Evolutionary conservation across 345 rosid genomes (phyloP).

Genomic region (Cardamine occulta): DNA sequence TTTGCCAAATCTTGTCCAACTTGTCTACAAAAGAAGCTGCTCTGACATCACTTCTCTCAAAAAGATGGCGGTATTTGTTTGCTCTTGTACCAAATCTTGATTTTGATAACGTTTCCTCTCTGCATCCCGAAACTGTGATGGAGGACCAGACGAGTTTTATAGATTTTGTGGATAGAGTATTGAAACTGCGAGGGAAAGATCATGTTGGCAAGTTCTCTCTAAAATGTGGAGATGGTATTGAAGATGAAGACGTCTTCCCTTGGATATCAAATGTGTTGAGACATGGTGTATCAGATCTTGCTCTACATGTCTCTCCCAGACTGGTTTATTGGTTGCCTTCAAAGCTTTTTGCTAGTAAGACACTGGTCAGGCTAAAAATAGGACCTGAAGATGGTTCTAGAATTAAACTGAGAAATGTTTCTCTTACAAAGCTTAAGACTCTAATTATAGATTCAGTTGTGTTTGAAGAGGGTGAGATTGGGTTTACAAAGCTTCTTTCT

Average conservation of each 20-base stretch:
- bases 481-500: constrained; percentile 34
- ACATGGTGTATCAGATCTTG: constrained; percentile 39
- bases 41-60: constrained; percentile 38
- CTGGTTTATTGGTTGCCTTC: constrained; percentile 45
- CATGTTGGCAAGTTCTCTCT: constrained; percentile 38
- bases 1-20: constrained; percentile 42
- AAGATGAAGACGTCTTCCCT: constrained; percentile 38
- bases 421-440: constrained; percentile 35
- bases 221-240: constrained; percentile 41
- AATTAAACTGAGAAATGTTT: constrained; percentile 28
- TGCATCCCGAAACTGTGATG: background rate
- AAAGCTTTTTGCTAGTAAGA: constrained; percentile 30
- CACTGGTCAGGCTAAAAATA: constrained; percentile 32
- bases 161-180: constrained; percentile 42
- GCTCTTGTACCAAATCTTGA: constrained; percentile 38
- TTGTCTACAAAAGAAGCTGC: constrained; percentile 42
- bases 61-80: constrained; percentile 35
- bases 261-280: constrained; percentile 38
- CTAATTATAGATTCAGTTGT: constrained; percentile 20
- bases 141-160: constrained; percentile 31
- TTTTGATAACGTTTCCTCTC: constrained; percentile 5
- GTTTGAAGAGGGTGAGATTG: constrained; percentile 33
- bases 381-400: constrained; percentile 33
- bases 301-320: constrained; percentile 27
- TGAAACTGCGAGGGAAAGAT: constrained; percentile 27